A percentile compares a stretch with the other conserved stretches of the same genome.
phyloP scores from a whole-genome alignment of 2,329 filamentous ascomycete species.

The Trichoderma brevicompactum region DNA sequence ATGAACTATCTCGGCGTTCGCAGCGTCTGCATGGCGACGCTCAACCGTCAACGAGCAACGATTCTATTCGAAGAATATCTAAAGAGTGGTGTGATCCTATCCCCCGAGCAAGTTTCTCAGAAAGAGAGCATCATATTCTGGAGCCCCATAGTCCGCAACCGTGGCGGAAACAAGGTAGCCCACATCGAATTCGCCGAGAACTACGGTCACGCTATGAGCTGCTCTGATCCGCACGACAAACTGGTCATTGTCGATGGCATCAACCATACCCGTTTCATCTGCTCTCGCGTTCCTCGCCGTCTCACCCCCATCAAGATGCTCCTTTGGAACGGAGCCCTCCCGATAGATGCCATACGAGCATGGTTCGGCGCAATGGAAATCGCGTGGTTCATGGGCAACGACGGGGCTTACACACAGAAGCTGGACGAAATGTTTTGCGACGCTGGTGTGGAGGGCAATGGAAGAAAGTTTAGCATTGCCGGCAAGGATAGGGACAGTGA shows the following conservation, averaged over 20 bases:
- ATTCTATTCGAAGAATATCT: slow-evolving; percentile 70
- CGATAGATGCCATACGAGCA: slow-evolving; percentile 40
- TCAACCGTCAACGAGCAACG: slow-evolving; percentile 86
- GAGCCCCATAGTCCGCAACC: slow-evolving; percentile 41
- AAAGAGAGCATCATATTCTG: slow-evolving; percentile 66
- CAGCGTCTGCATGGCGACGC: slow-evolving; percentile 77
- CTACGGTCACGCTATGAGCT: slow-evolving; percentile 46
- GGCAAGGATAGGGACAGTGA: slow-evolving; percentile 26
- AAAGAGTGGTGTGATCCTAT: slow-evolving; percentile 55
- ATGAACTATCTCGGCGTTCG: slow-evolving; percentile 88
- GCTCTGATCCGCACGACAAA: slow-evolving; percentile 29
- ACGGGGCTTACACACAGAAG: slow-evolving; percentile 33
- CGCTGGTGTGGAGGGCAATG: slow-evolving; percentile 14
- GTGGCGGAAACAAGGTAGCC: slow-evolving; percentile 35
- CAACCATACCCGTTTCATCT: slow-evolving; percentile 40
- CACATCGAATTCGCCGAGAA: slow-evolving; percentile 49
- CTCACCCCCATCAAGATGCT: slow-evolving; percentile 43
- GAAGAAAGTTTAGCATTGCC: slow-evolving; percentile 9
- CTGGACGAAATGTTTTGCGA: slow-evolving; percentile 29
- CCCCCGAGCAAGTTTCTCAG: slow-evolving; percentile 67
- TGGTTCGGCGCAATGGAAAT: slow-evolving; percentile 47
- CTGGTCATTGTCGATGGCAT: slow-evolving; percentile 39
- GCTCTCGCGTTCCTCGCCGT: slow-evolving; percentile 32
- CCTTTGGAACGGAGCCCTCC: slow-evolving; percentile 40
- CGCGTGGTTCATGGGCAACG: slow-evolving; percentile 41